Percentiles rank a stretch among this genome's conserved stretches.
These are phyloP conservation scores for Alternaria sp. DNA, from an alignment of 2,329 filamentous ascomycete species.

Conservation along the genomic window DNA sequence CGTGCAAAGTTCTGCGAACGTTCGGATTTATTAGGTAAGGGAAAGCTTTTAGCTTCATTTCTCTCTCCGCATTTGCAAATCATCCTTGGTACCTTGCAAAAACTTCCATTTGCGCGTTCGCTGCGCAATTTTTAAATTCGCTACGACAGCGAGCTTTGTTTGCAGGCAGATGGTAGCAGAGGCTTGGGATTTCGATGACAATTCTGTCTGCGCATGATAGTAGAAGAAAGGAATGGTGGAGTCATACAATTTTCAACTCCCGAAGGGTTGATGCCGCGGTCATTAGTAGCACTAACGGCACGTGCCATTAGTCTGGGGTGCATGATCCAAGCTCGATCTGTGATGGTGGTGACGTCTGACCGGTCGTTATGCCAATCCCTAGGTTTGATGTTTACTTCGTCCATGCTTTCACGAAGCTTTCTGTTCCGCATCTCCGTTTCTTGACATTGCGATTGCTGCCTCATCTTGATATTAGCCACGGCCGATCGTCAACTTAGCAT, in stretches of 20 bases:
- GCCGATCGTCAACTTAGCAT: not conserved
- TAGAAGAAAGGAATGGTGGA: too few species aligned
- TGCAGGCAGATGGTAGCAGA: not conserved
- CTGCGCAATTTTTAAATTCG: not conserved
- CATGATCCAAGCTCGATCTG: constrained; percentile 27
- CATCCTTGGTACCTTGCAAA: constrained; percentile 5
- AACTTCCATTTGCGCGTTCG: not conserved
- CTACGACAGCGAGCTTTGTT: not conserved
- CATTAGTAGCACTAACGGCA: constrained; percentile 8
- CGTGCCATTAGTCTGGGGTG: constrained; percentile 33
- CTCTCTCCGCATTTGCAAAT: constrained; percentile 12
- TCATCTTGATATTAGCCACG: not conserved
- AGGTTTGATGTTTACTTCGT: constrained; percentile 21
- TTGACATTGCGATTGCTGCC: not conserved
- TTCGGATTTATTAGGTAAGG: constrained; percentile 22
- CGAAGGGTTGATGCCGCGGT: constrained; percentile 9
- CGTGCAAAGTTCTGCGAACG: constrained; percentile 17
- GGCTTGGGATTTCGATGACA: not conserved
- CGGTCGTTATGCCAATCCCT: constrained; percentile 23
- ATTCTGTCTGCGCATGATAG: not conserved
- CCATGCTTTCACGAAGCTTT: constrained; percentile 24
- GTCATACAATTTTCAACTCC: not conserved
- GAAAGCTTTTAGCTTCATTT: not conserved
- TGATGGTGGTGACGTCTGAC: constrained; percentile 27
- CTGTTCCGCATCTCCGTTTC: constrained; percentile 12